Evolutionary conservation across 2,329 filamentous ascomycete species (phyloP), one percentile per base, ranked within the genome.

Genomic region (Ceratocystis albifundus): DNA sequence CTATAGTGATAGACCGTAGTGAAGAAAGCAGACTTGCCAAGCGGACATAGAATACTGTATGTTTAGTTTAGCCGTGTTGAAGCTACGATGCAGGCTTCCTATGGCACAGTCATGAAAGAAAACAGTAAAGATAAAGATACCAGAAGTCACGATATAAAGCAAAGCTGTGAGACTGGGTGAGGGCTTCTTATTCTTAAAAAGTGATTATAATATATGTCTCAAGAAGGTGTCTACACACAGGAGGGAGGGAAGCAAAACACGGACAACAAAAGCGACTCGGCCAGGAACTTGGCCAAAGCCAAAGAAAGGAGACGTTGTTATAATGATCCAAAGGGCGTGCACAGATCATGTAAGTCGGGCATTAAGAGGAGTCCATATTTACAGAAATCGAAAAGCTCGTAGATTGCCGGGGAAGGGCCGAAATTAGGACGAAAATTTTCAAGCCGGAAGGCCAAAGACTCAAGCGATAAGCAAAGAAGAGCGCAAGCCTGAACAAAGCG

Each of bases 341-440:
- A 59, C 55, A 59, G 55, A 59, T 59, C 55, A 59, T 59, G 55
- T 59, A 59, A 59, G 55, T 36, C 55, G 15, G 32, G 36, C 55
- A 59, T 36, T 59, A 59, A 59, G 55, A 59, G 55, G 55, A 59
- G 55, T 15, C 48, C 10, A 59, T 59, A 59, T 59, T 59, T 10
- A 32, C 28, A 59, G 28, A 59, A 59, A 32, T 12, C 53, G 10
- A 59, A 28, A 59, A 15, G 25, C 28, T n/a, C 55, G 17, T 59
- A 59, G 55, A 59, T n/a, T 36, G 55, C 55, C 55, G 55, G 55
- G 55, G 25, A 59, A 59, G 55, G 55, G 55, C 55, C 55, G 55
- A 59, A 59, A 59, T 59, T 59, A 59, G 55, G 55, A 59, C 55
- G 25, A 59, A 59, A 59, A 36, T 59, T 59, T 59, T 59, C 55